These are phyloP conservation scores for Metschnikowia henanensis DNA, from an alignment of 805 yeast genomes.

Conservation along the genomic window DNA sequence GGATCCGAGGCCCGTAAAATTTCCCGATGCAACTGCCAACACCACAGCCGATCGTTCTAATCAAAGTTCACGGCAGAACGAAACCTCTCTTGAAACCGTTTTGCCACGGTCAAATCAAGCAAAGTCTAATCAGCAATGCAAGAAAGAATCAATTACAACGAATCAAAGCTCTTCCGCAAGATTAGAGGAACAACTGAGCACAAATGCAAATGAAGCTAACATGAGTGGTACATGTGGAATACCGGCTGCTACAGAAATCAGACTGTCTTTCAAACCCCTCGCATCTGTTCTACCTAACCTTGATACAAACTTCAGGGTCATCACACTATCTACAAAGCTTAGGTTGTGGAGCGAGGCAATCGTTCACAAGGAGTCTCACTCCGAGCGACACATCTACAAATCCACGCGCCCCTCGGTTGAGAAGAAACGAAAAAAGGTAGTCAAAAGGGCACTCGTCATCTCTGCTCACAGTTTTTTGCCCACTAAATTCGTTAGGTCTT, in stretches of 20 bases:
- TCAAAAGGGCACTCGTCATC: constrained; percentile 29
- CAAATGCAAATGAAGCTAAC: too few species aligned
- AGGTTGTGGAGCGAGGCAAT: constrained; percentile 22
- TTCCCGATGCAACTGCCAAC: not conserved
- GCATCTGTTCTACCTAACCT: constrained; percentile 17
- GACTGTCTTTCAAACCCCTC: not conserved
- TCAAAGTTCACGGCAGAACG: not conserved
- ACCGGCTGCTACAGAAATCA: not conserved
- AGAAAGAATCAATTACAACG: too few species aligned
- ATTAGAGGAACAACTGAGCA: too few species aligned
- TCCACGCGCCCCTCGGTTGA: constrained; percentile 10
- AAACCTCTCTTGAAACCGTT: too few species aligned
- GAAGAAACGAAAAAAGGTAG: constrained; percentile 2
- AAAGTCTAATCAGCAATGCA: too few species aligned
- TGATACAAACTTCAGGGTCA: constrained; percentile 20
- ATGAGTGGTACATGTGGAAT: too few species aligned
- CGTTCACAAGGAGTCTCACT: constrained; percentile 13
- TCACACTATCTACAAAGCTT: constrained; percentile 21
- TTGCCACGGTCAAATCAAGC: too few species aligned
- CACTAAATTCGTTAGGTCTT: constrained; percentile 35
- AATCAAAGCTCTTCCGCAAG: too few species aligned
- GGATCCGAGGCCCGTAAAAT: not conserved
- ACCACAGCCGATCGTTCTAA: not conserved
- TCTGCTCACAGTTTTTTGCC: constrained; percentile 44
- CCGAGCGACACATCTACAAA: constrained; percentile 18